Percentiles rank a stretch among this genome's conserved stretches.
Evolutionary conservation across 441 rosid species (phyloP).

Genomic region (Kokia cookei): DNA sequence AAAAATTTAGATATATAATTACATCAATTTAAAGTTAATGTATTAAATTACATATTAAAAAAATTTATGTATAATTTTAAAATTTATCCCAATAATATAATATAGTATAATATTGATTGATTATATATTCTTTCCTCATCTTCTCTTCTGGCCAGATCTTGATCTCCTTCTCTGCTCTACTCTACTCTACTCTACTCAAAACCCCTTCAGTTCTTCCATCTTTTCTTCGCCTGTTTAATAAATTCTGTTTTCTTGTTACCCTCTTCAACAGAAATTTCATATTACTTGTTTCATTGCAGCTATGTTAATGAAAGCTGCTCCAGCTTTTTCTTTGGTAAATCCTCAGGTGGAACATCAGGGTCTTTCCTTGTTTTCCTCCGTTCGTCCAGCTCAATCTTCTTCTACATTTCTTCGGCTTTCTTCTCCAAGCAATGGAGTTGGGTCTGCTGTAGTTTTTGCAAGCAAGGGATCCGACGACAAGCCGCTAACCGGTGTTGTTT

Average conservation of each 20-base stretch:
- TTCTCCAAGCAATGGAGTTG: not conserved
- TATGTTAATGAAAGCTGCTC: conserved; percentile 50
- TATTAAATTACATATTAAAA: too few species aligned
- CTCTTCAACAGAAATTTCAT: not conserved
- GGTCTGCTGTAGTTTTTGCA: conserved; percentile 17
- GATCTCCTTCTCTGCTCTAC: not conserved
- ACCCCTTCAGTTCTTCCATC: not conserved
- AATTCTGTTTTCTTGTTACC: not conserved
- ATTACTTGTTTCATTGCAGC: not conserved
- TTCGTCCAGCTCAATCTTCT: not conserved
- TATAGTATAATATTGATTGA: too few species aligned
- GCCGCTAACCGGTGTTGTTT: conserved; percentile 30
- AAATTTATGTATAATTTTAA: too few species aligned
- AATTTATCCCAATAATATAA: too few species aligned
- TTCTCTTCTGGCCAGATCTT: not conserved
- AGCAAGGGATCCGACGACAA: conserved; percentile 15
- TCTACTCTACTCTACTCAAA: not conserved
- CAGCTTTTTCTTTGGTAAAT: conserved; percentile 27
- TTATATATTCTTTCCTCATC: too few species aligned
- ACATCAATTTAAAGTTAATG: too few species aligned
- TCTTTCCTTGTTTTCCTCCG: conserved; percentile 18
- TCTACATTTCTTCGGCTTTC: conserved; percentile 15
- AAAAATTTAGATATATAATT: too few species aligned
- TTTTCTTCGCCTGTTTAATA: not conserved
- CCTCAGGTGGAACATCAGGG: conserved; percentile 24